Evolutionary conservation across 192 early-diverging fungal genomes (phyloP), one percentile per base, ranked within the genome.

Genomic region (Backusella australiensis): DNA sequence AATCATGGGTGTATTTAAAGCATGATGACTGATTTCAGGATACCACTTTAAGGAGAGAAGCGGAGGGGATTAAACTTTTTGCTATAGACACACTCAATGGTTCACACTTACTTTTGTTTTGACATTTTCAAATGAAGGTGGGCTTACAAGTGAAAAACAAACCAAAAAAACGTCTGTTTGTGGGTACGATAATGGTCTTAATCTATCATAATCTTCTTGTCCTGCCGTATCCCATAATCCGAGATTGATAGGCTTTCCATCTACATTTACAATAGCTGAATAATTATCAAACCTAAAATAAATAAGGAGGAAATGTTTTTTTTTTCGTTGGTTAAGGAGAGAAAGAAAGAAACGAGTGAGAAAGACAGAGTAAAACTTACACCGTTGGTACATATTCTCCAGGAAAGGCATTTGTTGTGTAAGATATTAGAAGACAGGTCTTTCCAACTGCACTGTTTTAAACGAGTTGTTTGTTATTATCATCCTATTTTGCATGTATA

Each of bases 321-420:
- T 32, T 19, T 44, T 32, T 23, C 15, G 32, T 32, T 67, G 14
- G 29, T 34, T 34, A 36, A 21, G 67, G 67, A 36, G 67, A 23
- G 34, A 53, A 19, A 39, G 19, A 19, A 7, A 39, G 23, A 56
- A 12, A 39, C 38, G 11, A 39, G 38, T 11, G 9, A 39, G 38
- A 39, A 39, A 39, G 11, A 11, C 38, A 39, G 3, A 39, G 38
- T 19, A 32, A 14, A 17, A 26, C 44, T 89, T 95, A 98, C 96
- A 99, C 98, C 72, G 98, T 99, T 71, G 98, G 98, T 82, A 99
- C 97, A 82, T 99, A 99, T 89, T 99, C 98, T 69, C 98, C 98
- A n/a, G 98, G 98, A 86, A 99, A 99, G 36, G 98, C 98, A 88
- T 99, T 99, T 76, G 98, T 99, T 19, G 98, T 99, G 88, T 99